phyloP scores from a whole-genome alignment of 2,329 filamentous ascomycete genomes.

The Pseudogymnoascus sp. region DNA sequence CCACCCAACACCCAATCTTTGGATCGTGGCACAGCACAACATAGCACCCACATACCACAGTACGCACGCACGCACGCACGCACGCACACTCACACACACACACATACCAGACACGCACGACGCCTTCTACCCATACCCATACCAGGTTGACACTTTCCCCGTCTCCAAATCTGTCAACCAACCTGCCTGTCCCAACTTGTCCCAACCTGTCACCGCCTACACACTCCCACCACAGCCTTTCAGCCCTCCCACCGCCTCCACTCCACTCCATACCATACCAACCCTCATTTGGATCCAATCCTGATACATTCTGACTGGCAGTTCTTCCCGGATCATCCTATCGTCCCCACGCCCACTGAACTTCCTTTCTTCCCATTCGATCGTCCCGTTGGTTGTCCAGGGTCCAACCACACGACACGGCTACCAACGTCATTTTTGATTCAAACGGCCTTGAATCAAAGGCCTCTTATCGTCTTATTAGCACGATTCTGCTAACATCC shows the following conservation, averaged over 20 bases:
- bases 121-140: conserved; percentile 11
- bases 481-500: background rate
- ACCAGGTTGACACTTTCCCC: background rate
- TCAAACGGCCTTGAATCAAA: background rate
- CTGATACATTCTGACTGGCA: background rate
- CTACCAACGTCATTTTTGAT: background rate
- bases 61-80: conserved; percentile 10
- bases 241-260: background rate
- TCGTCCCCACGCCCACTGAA: background rate
- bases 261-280: background rate
- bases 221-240: too few species aligned
- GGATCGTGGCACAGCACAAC: background rate
- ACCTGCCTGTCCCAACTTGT: background rate
- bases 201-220: too few species aligned
- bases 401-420: background rate
- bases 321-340: background rate
- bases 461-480: background rate
- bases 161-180: background rate
- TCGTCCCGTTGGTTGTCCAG: background rate
- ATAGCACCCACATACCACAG: background rate
- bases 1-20: background rate
- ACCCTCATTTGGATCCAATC: background rate
- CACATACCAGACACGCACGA: conserved; percentile 11
- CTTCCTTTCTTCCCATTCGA: background rate
- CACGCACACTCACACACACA: conserved; percentile 2